Conservation (phyloP, 208 protist species). For the Trypanosomatidae sp. region DNA sequence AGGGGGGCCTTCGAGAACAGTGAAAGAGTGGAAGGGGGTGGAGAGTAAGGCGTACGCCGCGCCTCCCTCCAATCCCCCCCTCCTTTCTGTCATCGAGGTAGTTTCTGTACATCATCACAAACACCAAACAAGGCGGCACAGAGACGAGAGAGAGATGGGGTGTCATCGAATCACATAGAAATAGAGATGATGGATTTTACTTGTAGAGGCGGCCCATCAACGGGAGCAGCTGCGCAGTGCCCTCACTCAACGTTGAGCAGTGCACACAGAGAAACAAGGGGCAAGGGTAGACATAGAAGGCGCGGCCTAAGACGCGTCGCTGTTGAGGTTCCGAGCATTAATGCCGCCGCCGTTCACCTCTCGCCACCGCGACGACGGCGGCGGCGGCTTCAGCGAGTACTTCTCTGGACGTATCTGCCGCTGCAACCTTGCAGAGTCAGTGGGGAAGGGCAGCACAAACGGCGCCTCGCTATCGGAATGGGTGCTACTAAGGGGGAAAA, state of each 20-base stretch:
- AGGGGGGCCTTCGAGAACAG: not conserved
- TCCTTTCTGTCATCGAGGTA: not conserved
- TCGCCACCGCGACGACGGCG: conserved; percentile 16
- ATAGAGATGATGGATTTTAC: not conserved
- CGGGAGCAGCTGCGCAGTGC: not conserved
- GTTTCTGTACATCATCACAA: not conserved
- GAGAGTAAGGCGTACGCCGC: not conserved
- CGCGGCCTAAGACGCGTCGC: not conserved
- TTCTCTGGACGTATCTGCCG: conserved; percentile 20
- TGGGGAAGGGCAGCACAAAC: conserved; percentile 14
- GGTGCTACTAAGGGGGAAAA: not conserved
- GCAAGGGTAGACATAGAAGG: not conserved
- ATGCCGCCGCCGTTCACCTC: conserved; percentile 3
- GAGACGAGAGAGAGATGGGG: not conserved
- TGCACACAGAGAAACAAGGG: not conserved
- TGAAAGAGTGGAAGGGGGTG: not conserved
- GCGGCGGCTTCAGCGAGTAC: conserved; percentile 7
- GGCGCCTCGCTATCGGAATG: conserved; percentile 6
- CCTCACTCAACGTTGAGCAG: not conserved
- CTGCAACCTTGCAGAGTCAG: conserved; percentile 19
- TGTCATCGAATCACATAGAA: not conserved
- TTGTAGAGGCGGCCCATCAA: not conserved
- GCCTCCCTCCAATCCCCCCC: not conserved
- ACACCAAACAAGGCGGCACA: not conserved
- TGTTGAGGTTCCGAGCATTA: conserved; percentile 14